Conservation (phyloP, 1,284 basidiomycete species). For the Papiliotrema laurentii region DNA sequence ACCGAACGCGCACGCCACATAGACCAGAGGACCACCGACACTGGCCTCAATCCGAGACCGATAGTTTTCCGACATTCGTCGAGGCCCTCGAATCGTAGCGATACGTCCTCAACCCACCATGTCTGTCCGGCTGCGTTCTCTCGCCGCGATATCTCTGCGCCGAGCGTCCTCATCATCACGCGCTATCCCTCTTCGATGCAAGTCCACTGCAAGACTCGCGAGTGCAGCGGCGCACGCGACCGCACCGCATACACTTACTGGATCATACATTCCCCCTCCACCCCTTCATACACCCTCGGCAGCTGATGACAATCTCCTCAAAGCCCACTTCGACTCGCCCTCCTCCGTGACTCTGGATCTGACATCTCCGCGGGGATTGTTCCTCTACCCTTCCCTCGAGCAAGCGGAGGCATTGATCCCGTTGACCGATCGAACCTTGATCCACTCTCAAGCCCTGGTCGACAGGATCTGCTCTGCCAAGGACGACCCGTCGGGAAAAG, state of each 20-base stretch:
- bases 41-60: no score
- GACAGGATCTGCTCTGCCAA: conserved; percentile 47
- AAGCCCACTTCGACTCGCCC: conserved; percentile 18
- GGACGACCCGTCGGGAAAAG: conserved; percentile 46
- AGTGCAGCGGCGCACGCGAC: conserved; percentile 5
- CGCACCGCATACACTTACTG: not conserved
- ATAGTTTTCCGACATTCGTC: no score
- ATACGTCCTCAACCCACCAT: no score
- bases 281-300: conserved; percentile 6
- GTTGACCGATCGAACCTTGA: conserved; percentile 41
- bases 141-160: no score
- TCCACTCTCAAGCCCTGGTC: conserved; percentile 44
- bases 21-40: no score
- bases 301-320: conserved; percentile 13
- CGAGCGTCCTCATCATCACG: no score
- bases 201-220: not conserved
- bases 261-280: conserved; percentile 6
- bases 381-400: conserved; percentile 38
- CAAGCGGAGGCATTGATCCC: conserved; percentile 27
- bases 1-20: no score
- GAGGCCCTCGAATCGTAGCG: no score
- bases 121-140: no score
- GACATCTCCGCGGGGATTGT: conserved; percentile 30
- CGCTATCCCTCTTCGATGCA: no score
- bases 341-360: not conserved